Percentiles rank a stretch among this genome's conserved stretches.
Conservation (phyloP, 257 asterid genomes). For the Gynochthodes officinalis region DNA sequence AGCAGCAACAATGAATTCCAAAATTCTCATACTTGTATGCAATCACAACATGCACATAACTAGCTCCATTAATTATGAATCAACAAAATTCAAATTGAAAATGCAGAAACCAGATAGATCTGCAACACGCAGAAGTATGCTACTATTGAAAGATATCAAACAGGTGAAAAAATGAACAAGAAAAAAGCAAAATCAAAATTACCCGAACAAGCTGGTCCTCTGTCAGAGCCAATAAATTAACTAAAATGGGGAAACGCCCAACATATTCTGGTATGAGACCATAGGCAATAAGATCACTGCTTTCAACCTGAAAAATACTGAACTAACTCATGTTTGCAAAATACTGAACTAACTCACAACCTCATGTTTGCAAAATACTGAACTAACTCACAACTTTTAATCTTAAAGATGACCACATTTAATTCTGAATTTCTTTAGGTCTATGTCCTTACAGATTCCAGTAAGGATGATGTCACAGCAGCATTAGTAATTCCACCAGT, state of each 20-base stretch:
- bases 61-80: not conserved
- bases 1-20: not conserved
- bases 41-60: not conserved
- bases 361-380: constrained; percentile 2
- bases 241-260: constrained; percentile 95
- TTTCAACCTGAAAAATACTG: constrained; percentile 68
- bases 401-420: not conserved
- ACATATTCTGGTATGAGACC: constrained; percentile 94
- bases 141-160: not conserved
- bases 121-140: not conserved
- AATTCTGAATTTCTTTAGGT: not conserved
- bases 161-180: constrained; percentile 2
- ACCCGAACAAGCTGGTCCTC: constrained; percentile 95
- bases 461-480: constrained; percentile 68
- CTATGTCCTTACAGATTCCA: constrained; percentile 71
- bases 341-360: not conserved
- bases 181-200: constrained; percentile 17
- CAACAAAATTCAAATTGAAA: not conserved
- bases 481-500: constrained; percentile 74
- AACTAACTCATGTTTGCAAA: constrained; percentile 8
- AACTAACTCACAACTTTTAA: not conserved
- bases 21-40: not conserved
- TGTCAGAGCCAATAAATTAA: constrained; percentile 76
- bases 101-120: not conserved
- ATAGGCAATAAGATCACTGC: constrained; percentile 86